phyloP scores from a whole-genome alignment of 2,329 filamentous ascomycete species.

The Claviceps spartinae region DNA sequence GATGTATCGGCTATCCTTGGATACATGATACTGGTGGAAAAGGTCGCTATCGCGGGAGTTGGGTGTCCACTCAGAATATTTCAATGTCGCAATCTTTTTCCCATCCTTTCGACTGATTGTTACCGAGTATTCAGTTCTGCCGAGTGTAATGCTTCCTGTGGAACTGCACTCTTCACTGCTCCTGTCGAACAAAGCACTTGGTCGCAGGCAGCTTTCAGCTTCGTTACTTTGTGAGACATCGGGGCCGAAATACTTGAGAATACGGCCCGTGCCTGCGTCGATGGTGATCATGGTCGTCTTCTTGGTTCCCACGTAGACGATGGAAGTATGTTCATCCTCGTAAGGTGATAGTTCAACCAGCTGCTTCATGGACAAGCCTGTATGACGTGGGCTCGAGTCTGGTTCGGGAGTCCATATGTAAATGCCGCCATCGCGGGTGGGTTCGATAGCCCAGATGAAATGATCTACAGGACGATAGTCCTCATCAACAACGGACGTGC shows the following conservation, averaged over 20 bases:
- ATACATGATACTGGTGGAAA: constrained; percentile 63
- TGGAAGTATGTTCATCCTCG: constrained; percentile 50
- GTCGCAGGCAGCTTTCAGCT: constrained; percentile 60
- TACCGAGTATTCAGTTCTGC: constrained; percentile 80
- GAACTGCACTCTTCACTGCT: constrained; percentile 65
- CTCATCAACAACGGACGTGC: constrained; percentile 46
- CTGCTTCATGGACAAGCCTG: constrained; percentile 67
- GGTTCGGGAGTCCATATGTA: constrained; percentile 67
- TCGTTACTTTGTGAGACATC: constrained; percentile 53
- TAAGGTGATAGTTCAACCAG: constrained; percentile 78
- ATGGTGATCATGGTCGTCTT: constrained; percentile 81
- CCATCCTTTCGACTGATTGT: constrained; percentile 65
- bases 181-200: constrained; percentile 52
- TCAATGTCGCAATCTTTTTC: constrained; percentile 72
- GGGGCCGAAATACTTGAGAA: constrained; percentile 74
- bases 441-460: constrained; percentile 91
- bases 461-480: constrained; percentile 60
- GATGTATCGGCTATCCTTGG: constrained; percentile 79
- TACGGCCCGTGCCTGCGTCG: constrained; percentile 70
- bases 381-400: constrained; percentile 46
- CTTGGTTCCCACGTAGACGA: constrained; percentile 86
- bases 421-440: constrained; percentile 70
- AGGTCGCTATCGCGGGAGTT: constrained; percentile 87
- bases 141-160: constrained; percentile 67
- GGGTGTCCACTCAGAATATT: constrained; percentile 86